phyloP scores from a whole-genome alignment of 2,329 filamentous ascomycete genomes.

The Albifimbria verrucaria region DNA sequence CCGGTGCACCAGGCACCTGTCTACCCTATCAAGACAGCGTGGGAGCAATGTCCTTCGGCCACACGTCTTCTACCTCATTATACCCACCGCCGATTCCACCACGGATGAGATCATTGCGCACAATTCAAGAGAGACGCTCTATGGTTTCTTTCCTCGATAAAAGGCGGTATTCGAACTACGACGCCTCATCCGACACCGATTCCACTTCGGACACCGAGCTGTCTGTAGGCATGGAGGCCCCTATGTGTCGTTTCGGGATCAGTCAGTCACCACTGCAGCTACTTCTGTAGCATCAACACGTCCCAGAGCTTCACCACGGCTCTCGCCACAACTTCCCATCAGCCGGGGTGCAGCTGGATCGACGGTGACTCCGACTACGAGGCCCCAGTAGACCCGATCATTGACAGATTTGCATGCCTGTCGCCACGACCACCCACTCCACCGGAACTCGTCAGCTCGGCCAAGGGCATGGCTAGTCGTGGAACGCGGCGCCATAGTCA shows the following conservation, averaged over 20 bases:
- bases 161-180: slow-evolving; percentile 14
- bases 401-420: slow-evolving; percentile 13
- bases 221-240: slow-evolving; percentile 27
- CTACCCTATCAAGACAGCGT: too few relatives aligned
- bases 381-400: slow-evolving; percentile 12
- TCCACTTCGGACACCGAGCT: slow-evolving; percentile 26
- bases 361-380: slow-evolving; percentile 33
- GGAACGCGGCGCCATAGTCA: neutral
- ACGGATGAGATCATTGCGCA: slow-evolving; percentile 25
- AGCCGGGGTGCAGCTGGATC: slow-evolving; percentile 32
- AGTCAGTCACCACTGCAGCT: slow-evolving; percentile 31
- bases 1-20: slow-evolving; percentile 51
- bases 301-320: slow-evolving; percentile 23
- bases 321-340: slow-evolving; percentile 12
- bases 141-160: slow-evolving; percentile 31
- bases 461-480: neutral
- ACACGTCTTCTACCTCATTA: slow-evolving; percentile 16
- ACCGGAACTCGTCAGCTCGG: neutral
- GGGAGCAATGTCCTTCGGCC: slow-evolving; percentile 13
- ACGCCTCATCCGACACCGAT: slow-evolving; percentile 28
- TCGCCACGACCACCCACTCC: slow-evolving; percentile 29
- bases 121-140: slow-evolving; percentile 34
- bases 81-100: slow-evolving; percentile 25
- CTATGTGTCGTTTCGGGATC: slow-evolving; percentile 29
- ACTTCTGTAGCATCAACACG: slow-evolving; percentile 31